Evolutionary conservation across 176 grass and related monocot species (phyloP), one percentile per base, ranked within the genome.

Genomic region (Metroxylon sagu): DNA sequence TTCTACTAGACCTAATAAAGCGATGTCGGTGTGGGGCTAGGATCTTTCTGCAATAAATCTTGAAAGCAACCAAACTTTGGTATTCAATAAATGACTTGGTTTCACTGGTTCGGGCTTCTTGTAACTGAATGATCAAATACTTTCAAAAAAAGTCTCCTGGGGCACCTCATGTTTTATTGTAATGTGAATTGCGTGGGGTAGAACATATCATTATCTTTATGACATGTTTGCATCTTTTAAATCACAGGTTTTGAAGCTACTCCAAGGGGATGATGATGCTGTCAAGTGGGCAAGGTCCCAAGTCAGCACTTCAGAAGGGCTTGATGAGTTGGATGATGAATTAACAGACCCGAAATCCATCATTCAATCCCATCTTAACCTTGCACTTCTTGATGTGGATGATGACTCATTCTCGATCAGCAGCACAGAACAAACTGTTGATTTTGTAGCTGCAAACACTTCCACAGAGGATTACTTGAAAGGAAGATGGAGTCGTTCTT

Each of bases 331-430:
- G 0, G 93, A 89, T 15, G 88, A 93, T 52, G 88, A 76, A 55
- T 23, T 39, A 1, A 15, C 17, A 2, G 60, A 76, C 19, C 62
- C 71, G 2, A 71, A 79, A 26, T 48, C 78, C 0, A 83, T 84
- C 43, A 99, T 93, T 69, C 85, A 67, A 62, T 99, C 85, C 0
- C 83, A 99, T 59, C 82, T 99, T 29, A 89, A 67, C 60, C 82
- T 99, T 0, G 94, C 94, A 0, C 55, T 99, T 52, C 79, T 99
- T 0, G 94, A 86, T 8, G 80, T 98, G 25, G 94, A 99, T 1
- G 88, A 89, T 21, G 94, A 92, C 30, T 68, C 85, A 3, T 64
- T 89, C 53, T 99, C 94, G 5, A 66, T 53, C 17, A 79, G 79
- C 74, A 99, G 94, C 74, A 95, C 83, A 1, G 86, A 89, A 29